A percentile compares a stretch with the other conserved stretches of the same genome.
Evolutionary conservation across 2,329 filamentous ascomycete genomes (phyloP).

Genomic region (Biscogniauxia mediterranea): DNA sequence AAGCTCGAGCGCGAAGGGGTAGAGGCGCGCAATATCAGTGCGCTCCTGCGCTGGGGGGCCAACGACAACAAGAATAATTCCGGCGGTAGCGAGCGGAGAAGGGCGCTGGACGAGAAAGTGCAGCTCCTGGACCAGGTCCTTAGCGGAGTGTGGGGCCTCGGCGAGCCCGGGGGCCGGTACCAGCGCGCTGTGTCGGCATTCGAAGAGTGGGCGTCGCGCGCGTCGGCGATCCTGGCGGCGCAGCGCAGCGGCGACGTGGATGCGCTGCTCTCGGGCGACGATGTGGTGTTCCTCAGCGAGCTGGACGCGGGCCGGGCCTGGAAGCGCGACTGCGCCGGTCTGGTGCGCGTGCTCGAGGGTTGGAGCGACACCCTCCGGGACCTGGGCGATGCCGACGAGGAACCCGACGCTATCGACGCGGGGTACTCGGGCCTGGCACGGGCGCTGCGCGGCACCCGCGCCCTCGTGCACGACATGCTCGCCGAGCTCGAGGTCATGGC

Average conservation of each 20-base stretch:
- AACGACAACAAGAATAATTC: conserved; percentile 23
- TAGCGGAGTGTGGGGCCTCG: conserved; percentile 56
- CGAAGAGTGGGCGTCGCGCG: conserved; percentile 55
- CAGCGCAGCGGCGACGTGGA: conserved; percentile 38
- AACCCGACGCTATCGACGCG: conserved; percentile 5
- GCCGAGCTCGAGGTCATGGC: conserved; percentile 62
- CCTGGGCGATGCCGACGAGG: conserved; percentile 34
- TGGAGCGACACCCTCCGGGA: conserved; percentile 50
- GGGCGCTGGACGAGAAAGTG: conserved; percentile 52
- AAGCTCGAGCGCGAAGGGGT: conserved; percentile 41
- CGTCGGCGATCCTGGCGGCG: conserved; percentile 46
- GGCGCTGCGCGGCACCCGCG: conserved; percentile 29
- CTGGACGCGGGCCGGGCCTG: conserved; percentile 49
- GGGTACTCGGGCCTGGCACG: conserved; percentile 25
- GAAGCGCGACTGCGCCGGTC: conserved; percentile 55
- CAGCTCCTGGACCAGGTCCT: conserved; percentile 57
- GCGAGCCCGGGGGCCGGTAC: conserved; percentile 56
- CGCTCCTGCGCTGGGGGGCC: conserved; percentile 50
- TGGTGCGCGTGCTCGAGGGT: conserved; percentile 54
- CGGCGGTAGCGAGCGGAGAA: conserved; percentile 21
- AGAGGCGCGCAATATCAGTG: conserved; percentile 51
- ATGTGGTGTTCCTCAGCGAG: conserved; percentile 51
- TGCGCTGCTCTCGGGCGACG: conserved; percentile 34
- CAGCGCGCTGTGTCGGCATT: conserved; percentile 54
- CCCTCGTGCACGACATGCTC: conserved; percentile 57